Conservation (phyloP, 441 rosid species). For the Flueggea neowawraea region DNA sequence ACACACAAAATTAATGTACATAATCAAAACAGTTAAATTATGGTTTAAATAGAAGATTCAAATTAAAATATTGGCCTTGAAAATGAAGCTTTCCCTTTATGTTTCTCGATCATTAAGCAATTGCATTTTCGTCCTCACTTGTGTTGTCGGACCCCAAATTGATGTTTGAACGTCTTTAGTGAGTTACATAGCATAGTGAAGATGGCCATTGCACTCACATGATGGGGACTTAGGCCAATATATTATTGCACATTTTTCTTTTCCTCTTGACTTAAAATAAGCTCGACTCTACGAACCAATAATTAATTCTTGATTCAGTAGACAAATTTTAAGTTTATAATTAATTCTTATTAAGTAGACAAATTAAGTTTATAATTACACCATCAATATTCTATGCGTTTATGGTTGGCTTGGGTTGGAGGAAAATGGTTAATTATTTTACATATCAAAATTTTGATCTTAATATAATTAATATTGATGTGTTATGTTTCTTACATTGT, state of each 20-base stretch:
- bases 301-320: too few species aligned
- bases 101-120: slow-evolving; percentile 47
- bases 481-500: too few species aligned
- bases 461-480: too few species aligned
- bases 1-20: slow-evolving; percentile 24
- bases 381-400: too few species aligned
- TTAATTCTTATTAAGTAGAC: too few species aligned
- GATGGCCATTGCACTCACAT: not conserved
- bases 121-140: slow-evolving; percentile 33
- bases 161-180: slow-evolving; percentile 40
- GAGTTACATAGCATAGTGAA: not conserved
- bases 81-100: slow-evolving; percentile 28
- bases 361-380: too few species aligned
- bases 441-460: too few species aligned
- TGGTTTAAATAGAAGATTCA: not conserved
- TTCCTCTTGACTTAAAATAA: not conserved
- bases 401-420: too few species aligned
- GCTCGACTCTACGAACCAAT: too few species aligned
- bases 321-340: too few species aligned
- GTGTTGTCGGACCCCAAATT: slow-evolving; percentile 35
- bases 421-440: too few species aligned
- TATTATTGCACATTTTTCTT: not conserved
- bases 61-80: slow-evolving; percentile 21
- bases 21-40: slow-evolving; percentile 1
- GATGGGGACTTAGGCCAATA: not conserved